A percentile compares a stretch with the other conserved stretches of the same genome.
These are phyloP conservation scores for Vanrija sp. DNA, from an alignment of 1,284 basidiomycete genomes.

Conservation along the genomic window DNA sequence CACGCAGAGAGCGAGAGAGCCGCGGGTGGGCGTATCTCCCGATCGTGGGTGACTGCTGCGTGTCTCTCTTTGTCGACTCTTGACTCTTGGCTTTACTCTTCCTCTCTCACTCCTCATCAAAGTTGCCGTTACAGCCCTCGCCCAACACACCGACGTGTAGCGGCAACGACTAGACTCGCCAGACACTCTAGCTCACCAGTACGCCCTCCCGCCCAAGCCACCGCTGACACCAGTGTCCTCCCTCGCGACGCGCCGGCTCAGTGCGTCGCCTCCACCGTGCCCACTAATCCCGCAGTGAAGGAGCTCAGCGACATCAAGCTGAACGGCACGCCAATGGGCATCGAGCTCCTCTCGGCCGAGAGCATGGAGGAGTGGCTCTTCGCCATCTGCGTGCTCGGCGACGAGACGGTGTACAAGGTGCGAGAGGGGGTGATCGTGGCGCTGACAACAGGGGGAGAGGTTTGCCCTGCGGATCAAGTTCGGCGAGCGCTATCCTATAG, in stretches of 20 bases:
- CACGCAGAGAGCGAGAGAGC: no score
- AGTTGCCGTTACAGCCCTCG: no score
- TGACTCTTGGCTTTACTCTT: no score
- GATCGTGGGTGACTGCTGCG: no score
- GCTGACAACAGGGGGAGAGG: slow-evolving; percentile 33
- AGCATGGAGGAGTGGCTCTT: slow-evolving; percentile 40
- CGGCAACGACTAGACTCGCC: no score
- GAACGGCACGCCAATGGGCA: slow-evolving; percentile 43
- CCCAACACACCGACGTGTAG: no score
- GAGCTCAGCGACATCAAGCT: slow-evolving; percentile 42
- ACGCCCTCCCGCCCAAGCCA: not conserved
- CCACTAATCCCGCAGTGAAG: slow-evolving; percentile 35
- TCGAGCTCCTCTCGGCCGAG: slow-evolving; percentile 33
- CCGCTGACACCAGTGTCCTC: slow-evolving; percentile 8
- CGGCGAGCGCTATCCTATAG: slow-evolving; percentile 44
- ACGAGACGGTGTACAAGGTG: slow-evolving; percentile 44
- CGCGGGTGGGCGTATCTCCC: no score
- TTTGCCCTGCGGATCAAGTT: slow-evolving; percentile 45
- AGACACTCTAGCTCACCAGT: no score
- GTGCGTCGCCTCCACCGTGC: slow-evolving; percentile 2
- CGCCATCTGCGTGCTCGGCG: slow-evolving; percentile 38
- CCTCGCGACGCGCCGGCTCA: slow-evolving; percentile 11
- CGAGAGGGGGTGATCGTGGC: not conserved
- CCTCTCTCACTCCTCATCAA: no score
- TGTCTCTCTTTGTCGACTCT: no score